These are phyloP conservation scores for Cadophora sp. DNA, from an alignment of 2,329 filamentous ascomycete species.

Conservation along the genomic window DNA sequence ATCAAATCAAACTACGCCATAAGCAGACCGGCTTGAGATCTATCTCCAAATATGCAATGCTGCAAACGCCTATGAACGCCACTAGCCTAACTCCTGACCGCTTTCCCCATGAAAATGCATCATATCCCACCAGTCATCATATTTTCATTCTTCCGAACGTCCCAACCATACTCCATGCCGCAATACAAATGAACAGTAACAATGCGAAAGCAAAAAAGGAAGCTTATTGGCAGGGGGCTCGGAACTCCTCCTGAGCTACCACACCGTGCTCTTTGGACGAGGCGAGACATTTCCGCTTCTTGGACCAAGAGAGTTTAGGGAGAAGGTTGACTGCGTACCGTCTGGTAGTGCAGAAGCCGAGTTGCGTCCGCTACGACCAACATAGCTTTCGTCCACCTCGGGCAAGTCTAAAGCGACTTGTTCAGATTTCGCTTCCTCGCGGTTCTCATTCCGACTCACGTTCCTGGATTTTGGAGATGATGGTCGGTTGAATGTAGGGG, in stretches of 20 bases:
- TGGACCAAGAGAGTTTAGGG: conserved; percentile 22
- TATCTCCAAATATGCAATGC: too few species aligned
- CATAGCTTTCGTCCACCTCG: neutral
- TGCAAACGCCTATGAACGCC: neutral
- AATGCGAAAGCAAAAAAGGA: neutral
- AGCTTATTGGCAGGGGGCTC: neutral
- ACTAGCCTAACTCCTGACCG: neutral
- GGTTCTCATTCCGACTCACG: neutral
- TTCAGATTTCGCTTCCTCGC: neutral
- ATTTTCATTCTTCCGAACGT: neutral
- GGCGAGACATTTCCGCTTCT: conserved; percentile 25
- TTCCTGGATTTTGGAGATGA: conserved; percentile 6
- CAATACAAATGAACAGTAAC: conserved; percentile 7
- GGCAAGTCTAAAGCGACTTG: neutral
- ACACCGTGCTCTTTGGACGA: conserved; percentile 34
- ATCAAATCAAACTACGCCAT: too few species aligned
- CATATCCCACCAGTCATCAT: neutral
- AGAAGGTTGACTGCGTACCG: conserved; percentile 22
- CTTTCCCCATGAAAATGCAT: neutral
- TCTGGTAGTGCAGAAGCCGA: conserved; percentile 28
- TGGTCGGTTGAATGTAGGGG: conserved; percentile 5
- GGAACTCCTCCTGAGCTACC: conserved; percentile 12
- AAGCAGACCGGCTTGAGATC: too few species aligned
- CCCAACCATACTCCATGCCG: conserved; percentile 18
- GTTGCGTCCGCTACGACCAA: conserved; percentile 8